Evolutionary conservation across 208 protist species (phyloP).

Genomic region (Wallacemonas sp.): DNA sequence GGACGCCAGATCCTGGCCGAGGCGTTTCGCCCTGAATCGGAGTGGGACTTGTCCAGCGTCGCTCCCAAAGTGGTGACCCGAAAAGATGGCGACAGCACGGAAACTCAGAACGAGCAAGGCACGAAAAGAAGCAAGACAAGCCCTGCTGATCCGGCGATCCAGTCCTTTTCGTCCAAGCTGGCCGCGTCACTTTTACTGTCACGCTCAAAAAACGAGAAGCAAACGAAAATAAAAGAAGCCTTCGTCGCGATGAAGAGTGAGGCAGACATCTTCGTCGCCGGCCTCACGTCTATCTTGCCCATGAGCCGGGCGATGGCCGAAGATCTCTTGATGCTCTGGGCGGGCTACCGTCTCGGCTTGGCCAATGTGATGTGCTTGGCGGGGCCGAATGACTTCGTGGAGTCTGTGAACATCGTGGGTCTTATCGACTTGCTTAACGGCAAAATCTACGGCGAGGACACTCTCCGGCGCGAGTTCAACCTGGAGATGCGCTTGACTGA

Average conservation of each 20-base stretch:
- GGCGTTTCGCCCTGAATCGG: conserved; percentile 1
- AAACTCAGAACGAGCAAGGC: not conserved
- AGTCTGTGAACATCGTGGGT: conserved; percentile 30
- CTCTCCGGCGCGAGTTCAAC: conserved; percentile 3
- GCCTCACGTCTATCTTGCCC: conserved; percentile 40
- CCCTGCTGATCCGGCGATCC: not conserved
- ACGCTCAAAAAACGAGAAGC: not conserved
- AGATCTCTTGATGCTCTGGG: conserved; percentile 62
- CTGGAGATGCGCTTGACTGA: conserved; percentile 10
- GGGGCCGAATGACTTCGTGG: conserved; percentile 62
- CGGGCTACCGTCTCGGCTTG: conserved; percentile 48
- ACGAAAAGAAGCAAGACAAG: too few species aligned
- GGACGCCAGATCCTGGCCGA: conserved; percentile 1
- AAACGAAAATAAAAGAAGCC: not conserved
- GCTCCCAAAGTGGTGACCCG: too few species aligned
- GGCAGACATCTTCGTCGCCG: conserved; percentile 12
- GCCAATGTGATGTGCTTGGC: conserved; percentile 68
- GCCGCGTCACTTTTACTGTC: not conserved
- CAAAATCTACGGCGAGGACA: conserved; percentile 15
- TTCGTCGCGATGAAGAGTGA: not conserved
- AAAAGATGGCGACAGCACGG: not conserved
- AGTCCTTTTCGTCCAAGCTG: not conserved
- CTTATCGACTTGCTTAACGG: conserved; percentile 6
- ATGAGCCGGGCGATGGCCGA: conserved; percentile 59
- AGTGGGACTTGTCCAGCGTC: conserved; percentile 13